These are phyloP conservation scores for Leccinum uliginosum DNA, from an alignment of 768 basidiomycete species.

Conservation along the genomic window DNA sequence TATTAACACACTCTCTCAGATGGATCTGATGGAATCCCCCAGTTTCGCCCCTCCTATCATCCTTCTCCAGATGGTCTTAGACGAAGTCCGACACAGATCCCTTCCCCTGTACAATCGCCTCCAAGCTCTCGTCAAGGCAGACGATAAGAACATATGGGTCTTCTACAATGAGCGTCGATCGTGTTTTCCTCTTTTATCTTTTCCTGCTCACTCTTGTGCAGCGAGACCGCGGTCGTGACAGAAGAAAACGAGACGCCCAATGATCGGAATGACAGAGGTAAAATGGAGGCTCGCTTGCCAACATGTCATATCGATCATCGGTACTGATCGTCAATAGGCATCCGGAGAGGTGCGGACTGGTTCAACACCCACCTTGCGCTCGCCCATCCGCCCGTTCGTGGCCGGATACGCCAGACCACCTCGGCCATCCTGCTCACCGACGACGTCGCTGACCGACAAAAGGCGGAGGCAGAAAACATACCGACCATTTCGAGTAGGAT, in stretches of 20 bases:
- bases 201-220: slow-evolving; percentile 24
- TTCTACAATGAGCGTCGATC: slow-evolving; percentile 86
- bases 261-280: slow-evolving; percentile 92
- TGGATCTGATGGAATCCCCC: slow-evolving; percentile 87
- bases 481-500: slow-evolving; percentile 54
- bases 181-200: slow-evolving; percentile 25
- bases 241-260: slow-evolving; percentile 83
- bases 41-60: slow-evolving; percentile 78
- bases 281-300: background rate
- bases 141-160: slow-evolving; percentile 80
- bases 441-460: slow-evolving; percentile 78
- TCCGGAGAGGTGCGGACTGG: slow-evolving; percentile 84
- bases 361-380: slow-evolving; percentile 71
- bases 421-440: slow-evolving; percentile 82
- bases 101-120: slow-evolving; percentile 91
- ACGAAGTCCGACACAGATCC: slow-evolving; percentile 94
- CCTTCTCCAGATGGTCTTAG: slow-evolving; percentile 90
- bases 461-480: slow-evolving; percentile 65
- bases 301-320: background rate
- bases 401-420: slow-evolving; percentile 45
- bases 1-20: slow-evolving; percentile 43
- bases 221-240: slow-evolving; percentile 76
- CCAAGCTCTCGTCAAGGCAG: slow-evolving; percentile 76
- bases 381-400: slow-evolving; percentile 48
- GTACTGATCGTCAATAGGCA: slow-evolving; percentile 50